Conservation (phyloP, 73 alveolate genomes). For the Paraurostyla sp. region DNA sequence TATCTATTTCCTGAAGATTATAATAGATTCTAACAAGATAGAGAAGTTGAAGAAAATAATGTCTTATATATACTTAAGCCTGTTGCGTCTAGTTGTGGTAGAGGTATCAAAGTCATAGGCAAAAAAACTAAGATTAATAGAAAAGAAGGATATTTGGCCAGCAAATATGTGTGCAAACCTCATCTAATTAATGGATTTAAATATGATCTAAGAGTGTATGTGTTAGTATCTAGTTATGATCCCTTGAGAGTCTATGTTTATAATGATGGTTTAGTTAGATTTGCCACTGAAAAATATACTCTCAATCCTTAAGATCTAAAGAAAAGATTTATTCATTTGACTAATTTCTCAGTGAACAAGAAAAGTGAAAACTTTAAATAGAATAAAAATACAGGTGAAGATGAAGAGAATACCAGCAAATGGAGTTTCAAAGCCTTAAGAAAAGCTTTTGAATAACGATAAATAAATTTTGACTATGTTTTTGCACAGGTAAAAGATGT, state of each 20-base stretch:
- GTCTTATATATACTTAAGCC: slow-evolving; percentile 96
- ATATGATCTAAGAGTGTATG: slow-evolving; percentile 96
- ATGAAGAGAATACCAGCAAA: slow-evolving; percentile 16
- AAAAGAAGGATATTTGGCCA: slow-evolving; percentile 74
- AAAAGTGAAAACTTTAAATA: slow-evolving; percentile 78
- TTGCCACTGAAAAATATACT: slow-evolving; percentile 92
- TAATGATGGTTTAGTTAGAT: slow-evolving; percentile 94
- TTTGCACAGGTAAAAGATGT: slow-evolving; percentile 82
- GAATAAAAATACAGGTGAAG: slow-evolving; percentile 76
- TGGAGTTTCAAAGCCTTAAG: slow-evolving; percentile 53
- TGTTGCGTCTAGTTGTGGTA: slow-evolving; percentile 95
- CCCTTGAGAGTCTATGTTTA: slow-evolving; percentile 94
- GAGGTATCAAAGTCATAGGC: slow-evolving; percentile 92
- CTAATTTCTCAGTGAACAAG: slow-evolving; percentile 92
- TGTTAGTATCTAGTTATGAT: slow-evolving; percentile 89
- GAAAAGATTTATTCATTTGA: slow-evolving; percentile 87
- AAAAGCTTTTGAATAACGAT: slow-evolving; percentile 58
- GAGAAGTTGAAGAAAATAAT: slow-evolving; percentile 83
- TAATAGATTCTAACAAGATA: slow-evolving; percentile 84
- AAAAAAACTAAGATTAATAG: slow-evolving; percentile 80
- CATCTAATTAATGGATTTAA: slow-evolving; percentile 91
- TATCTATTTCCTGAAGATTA: slow-evolving; percentile 92
- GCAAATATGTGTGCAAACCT: slow-evolving; percentile 89
- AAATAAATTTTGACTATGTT: slow-evolving; percentile 64
- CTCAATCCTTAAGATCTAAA: slow-evolving; percentile 67